Percentiles rank a stretch among this genome's conserved stretches.
Evolutionary conservation across 139 green algal species (phyloP).

Genomic region (Chloropicon primus): DNA sequence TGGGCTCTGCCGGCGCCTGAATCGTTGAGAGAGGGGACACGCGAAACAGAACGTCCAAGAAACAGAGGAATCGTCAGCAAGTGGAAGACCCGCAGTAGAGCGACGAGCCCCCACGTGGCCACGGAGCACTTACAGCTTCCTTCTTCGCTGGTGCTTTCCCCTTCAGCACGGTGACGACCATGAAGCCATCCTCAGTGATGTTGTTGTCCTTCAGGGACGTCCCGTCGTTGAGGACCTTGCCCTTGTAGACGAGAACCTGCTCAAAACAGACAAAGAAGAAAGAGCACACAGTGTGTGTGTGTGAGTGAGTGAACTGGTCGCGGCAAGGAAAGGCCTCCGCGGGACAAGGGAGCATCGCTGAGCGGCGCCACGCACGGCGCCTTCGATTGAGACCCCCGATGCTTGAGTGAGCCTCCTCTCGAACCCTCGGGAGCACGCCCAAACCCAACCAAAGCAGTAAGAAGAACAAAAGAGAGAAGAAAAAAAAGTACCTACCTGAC

Average conservation of each 20-base stretch:
- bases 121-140: neutral
- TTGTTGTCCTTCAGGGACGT: constrained; percentile 52
- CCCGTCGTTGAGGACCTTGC: constrained; percentile 77
- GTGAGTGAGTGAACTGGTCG: no score
- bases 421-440: no score
- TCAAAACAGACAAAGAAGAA: neutral
- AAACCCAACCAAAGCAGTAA: no score
- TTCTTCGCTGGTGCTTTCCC: neutral
- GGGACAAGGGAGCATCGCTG: no score
- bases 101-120: neutral
- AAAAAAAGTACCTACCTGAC: constrained; percentile 10
- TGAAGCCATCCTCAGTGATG: constrained; percentile 69
- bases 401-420: no score
- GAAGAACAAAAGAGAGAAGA: neutral
- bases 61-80: no score
- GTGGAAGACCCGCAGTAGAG: neutral
- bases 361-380: no score
- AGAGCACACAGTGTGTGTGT: neutral
- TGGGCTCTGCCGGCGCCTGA: neutral
- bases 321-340: no score
- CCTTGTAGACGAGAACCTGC: constrained; percentile 56
- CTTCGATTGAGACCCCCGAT: no score
- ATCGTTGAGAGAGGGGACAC: no score
- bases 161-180: constrained; percentile 90
- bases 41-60: no score